A percentile compares a stretch with the other conserved stretches of the same genome.
phyloP scores from a whole-genome alignment of 495 filamentous ascomycete species.

The Extremus antarcticus region DNA sequence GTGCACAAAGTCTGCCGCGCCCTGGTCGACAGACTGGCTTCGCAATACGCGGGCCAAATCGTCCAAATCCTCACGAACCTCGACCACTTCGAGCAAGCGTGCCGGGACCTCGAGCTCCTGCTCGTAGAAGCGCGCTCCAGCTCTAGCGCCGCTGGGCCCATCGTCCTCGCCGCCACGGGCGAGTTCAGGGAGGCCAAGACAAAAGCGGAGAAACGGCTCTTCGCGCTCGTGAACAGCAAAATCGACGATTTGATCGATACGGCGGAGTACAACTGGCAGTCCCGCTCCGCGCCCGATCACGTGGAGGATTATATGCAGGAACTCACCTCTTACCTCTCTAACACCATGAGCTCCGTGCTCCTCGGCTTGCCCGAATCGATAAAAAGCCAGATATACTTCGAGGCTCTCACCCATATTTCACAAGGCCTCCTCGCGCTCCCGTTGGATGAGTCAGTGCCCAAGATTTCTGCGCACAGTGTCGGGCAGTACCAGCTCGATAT shows the following conservation, averaged over 20 bases:
- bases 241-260: slow-evolving; percentile 96
- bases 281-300: slow-evolving; percentile 26
- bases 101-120: slow-evolving; percentile 72
- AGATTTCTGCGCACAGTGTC: slow-evolving; percentile 80
- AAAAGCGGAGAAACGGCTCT: slow-evolving; percentile 92
- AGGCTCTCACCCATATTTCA: slow-evolving; percentile 82
- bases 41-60: slow-evolving; percentile 92
- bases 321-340: slow-evolving; percentile 81
- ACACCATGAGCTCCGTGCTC: slow-evolving; percentile 91
- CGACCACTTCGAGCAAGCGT: slow-evolving; percentile 91
- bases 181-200: slow-evolving; percentile 85
- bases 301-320: slow-evolving; percentile 91
- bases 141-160: slow-evolving; percentile 58
- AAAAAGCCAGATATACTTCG: slow-evolving; percentile 95
- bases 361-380: slow-evolving; percentile 86
- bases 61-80: slow-evolving; percentile 97
- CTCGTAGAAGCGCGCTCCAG: slow-evolving; percentile 72
- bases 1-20: slow-evolving; percentile 81
- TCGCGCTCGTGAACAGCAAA: slow-evolving; percentile 96
- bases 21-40: slow-evolving; percentile 76
- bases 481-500: slow-evolving; percentile 72
- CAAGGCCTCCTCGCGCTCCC: slow-evolving; percentile 63
- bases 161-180: slow-evolving; percentile 69
- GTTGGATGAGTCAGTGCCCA: slow-evolving; percentile 63
- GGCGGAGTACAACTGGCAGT: slow-evolving; percentile 87